Base-by-base conservation (phyloP, 2,329 filamentous ascomycete genomes). In the Meredithiella fracta region DNA sequence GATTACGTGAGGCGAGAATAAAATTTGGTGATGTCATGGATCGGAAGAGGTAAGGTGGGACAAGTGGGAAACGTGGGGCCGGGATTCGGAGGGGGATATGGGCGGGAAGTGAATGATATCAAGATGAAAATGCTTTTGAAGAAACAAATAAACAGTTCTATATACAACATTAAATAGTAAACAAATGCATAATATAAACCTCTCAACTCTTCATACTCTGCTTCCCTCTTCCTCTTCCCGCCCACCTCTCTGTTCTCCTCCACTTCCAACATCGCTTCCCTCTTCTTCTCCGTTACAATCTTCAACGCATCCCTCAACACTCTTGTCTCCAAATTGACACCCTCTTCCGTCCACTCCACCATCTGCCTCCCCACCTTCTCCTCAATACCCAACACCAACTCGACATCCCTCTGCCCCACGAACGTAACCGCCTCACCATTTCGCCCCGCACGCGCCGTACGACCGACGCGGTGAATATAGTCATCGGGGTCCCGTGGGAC, bases 401-500 rank as follows among this genome's bases (percentile, higher is more conserved):
- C 81, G 1, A 97, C 89, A 67, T 98, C 92, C 58, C 91, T 77
- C 73, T 97, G 91, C 1, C 92, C 91, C 1, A 98, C 84, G 62
- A 98, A 79, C 1, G 87, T 94, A 15, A 96, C 80, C 3, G 85
- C 82, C 61, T 89, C 83, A 63, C 92, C 92, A 54, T 75, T 76
- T 47, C 89, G 79, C 0, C 92, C 92, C 0, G 92, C 92, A 77
- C 92, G 83, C 2, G 92, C 92, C 11, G 92, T 98, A 69, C 92
- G 84, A 67, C 92, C 92, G 53, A 96, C 91, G 11, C 92, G 82
- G 71, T 98, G 92, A 61, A 98, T 92, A 67, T 98, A 98, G 69
- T 96, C 91, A 67, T 96, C 90, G 2, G 91, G 88, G 65, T 96
- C 88, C n/a, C 91, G 82, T 0, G 92, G 92, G 0, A 98, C 80